Percentiles rank a stretch among this genome's conserved stretches.
These are phyloP conservation scores for Eimeria tenella DNA, from an alignment of 169 alveolate species.

Conservation along the genomic window DNA sequence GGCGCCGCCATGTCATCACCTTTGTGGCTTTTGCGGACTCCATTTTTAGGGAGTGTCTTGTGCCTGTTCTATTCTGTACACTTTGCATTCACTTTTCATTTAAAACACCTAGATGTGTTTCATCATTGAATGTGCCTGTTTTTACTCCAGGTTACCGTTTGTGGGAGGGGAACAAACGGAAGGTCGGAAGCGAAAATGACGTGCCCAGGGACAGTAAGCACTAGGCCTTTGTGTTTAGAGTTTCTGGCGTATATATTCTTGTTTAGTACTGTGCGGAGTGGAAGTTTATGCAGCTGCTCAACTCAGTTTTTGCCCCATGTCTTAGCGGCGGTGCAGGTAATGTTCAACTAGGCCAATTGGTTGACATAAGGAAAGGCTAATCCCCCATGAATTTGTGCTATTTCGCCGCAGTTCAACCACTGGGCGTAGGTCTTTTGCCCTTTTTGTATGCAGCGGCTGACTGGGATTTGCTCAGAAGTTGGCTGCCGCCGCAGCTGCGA, in stretches of 20 bases:
- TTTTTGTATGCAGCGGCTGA: conserved; percentile 54
- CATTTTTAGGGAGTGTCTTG: too few species aligned
- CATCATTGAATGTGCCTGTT: not conserved
- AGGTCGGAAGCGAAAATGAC: conserved; percentile 53
- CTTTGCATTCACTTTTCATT: not conserved
- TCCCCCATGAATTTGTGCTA: too few species aligned
- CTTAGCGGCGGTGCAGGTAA: too few species aligned
- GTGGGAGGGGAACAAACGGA: conserved; percentile 64
- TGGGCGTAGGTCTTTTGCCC: not conserved
- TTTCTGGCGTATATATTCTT: not conserved
- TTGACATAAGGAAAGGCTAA: too few species aligned
- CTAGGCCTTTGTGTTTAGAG: not conserved
- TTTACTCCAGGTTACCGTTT: conserved; percentile 23
- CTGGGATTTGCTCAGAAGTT: conserved; percentile 56
- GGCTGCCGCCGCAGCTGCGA: conserved; percentile 67
- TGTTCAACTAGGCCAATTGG: too few species aligned
- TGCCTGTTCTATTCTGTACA: too few species aligned
- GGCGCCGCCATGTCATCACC: too few species aligned
- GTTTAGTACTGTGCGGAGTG: not conserved
- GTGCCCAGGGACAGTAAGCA: conserved; percentile 61
- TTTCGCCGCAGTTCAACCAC: too few species aligned
- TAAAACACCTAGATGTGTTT: not conserved
- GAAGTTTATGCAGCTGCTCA: not conserved
- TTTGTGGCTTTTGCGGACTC: too few species aligned
- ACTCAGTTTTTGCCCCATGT: too few species aligned